Evolutionary conservation across 176 grass and related monocot species (phyloP).

Genomic region (Secale cereale): DNA sequence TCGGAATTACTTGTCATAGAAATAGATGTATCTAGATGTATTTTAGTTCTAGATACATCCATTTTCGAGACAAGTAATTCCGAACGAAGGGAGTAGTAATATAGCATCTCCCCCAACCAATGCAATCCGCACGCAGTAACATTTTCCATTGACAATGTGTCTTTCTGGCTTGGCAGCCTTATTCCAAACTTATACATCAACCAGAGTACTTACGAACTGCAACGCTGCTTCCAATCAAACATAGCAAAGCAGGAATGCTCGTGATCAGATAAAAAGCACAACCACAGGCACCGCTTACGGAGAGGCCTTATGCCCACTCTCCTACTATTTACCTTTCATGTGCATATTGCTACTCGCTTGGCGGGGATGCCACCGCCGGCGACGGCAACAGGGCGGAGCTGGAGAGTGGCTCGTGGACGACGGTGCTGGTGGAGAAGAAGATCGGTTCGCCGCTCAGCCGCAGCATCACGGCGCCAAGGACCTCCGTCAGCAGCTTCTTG

Average conservation of each 20-base stretch:
- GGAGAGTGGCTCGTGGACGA: conserved; percentile 66
- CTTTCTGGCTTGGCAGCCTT: conserved; percentile 26
- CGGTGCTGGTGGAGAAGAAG: conserved; percentile 61
- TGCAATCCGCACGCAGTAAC: background rate
- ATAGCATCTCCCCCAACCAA: background rate
- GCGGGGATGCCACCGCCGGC: background rate
- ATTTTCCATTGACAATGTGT: conserved; percentile 21
- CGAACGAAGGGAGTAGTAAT: no score
- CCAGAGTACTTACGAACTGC: background rate
- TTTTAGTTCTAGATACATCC: no score
- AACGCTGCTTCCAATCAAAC: conserved; percentile 9
- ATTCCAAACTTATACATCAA: conserved; percentile 29
- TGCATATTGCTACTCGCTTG: background rate
- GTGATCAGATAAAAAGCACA: conserved; percentile 37
- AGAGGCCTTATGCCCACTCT: background rate
- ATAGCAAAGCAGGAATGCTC: background rate
- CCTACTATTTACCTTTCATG: background rate
- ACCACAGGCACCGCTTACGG: conserved; percentile 14
- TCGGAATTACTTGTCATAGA: no score
- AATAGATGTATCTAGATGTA: no score
- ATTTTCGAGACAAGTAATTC: no score
- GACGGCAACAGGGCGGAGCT: conserved; percentile 15
- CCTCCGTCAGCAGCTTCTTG: conserved; percentile 65
- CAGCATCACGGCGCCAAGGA: conserved; percentile 60
- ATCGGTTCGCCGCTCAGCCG: conserved; percentile 51